Evolutionary conservation across 352 stramenopile species (phyloP), one percentile per base, ranked within the genome.

Genomic region (Pythium aristosporum): DNA sequence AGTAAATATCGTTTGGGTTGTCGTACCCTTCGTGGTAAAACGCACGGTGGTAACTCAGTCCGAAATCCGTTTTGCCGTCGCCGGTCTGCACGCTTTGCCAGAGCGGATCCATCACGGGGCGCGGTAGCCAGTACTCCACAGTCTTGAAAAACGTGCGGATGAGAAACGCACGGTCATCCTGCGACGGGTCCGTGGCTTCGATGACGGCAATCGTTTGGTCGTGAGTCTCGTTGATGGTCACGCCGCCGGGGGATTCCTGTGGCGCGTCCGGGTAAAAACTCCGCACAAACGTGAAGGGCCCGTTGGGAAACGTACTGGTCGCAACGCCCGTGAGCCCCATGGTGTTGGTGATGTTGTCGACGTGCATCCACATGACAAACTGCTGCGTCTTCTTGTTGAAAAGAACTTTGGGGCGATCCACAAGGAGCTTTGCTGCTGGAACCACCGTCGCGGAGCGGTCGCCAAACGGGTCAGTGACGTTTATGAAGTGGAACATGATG

Each of bases 281-380:
- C 18, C 86, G 71, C 1, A 87, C 20, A 63, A 99, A 98, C 2
- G 66, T 23, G 71, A 98, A 99, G 4, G 96, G 96, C 1, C 96
- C 97, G 46, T 96, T 96, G 1, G 91, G 89, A 65, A 92, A 98
- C 11, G 77, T 61, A 43, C 87, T 94, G 2, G 81, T 92, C 9
- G 96, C 95, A 3, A 99, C 87, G 12, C 88, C 94, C 5, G 78
- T 91, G 49, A 98, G 77, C 25, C 91, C 96, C 68, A 98, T 87
- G 1, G 85, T 83, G 58, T 92, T 90, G 15, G 68, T 81, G 9
- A 54, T 67, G 65, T 97, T 94, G 69, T 99, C 94, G 15, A 98
- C 86, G 47, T 96, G 87, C 80, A 98, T 96, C 96, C 96, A 99
- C 96, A 99, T 98, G 4, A 99, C 96, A 67, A 97, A 98, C 36